Evolutionary conservation across 2,329 filamentous ascomycete genomes (phyloP), one percentile per base, ranked within the genome.

Genomic region (Grosmannia penicillata): DNA sequence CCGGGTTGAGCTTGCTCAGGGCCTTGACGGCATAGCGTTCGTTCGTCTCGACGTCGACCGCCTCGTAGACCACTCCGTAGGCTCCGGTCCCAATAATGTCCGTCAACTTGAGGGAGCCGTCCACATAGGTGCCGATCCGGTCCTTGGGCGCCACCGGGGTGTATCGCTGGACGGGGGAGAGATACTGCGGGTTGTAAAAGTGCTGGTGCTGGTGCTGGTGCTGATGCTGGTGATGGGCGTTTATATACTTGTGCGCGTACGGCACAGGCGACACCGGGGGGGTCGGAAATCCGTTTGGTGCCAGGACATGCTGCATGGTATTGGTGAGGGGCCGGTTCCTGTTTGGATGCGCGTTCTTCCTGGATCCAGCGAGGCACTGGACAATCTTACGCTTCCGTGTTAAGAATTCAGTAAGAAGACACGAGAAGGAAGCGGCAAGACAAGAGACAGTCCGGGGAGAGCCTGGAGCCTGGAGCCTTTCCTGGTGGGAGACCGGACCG

Each of bases 21-120:
- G 87, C 89, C 70, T 98, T 98, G 55, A 98, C 89, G 47, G 91
- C 91, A 67, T 93, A 98, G 47, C 75, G 78, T 42, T 77, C 72
- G 56, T 81, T 74, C 49, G 78, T 89, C 56, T 79, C 78, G 55
- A 89, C 74, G 62, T 91, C 87, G 61, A 82, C 68, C 52, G 87
- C 87, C 47, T 78, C 76, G 65, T 96, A 96, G 21, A 98, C 91
- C 30, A 95, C 87, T 47, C 91, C 91, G 60, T 98, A 98, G 41
- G 91, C 91, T 50, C 91, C 91, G 36, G 89, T 83, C 47, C 91
- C 91, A 45, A 96, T 72, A 50, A 96, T 83, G 45, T 77, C 74
- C 46, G 78, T 84, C 52, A 96, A 67, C 63, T 89, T 79, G 49
- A 95, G 71, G 56, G 82, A 78, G 55, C 81, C 80, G 50, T 83